phyloP scores from a whole-genome alignment of 2,329 filamentous ascomycete species.

The Esteya vermicola region DNA sequence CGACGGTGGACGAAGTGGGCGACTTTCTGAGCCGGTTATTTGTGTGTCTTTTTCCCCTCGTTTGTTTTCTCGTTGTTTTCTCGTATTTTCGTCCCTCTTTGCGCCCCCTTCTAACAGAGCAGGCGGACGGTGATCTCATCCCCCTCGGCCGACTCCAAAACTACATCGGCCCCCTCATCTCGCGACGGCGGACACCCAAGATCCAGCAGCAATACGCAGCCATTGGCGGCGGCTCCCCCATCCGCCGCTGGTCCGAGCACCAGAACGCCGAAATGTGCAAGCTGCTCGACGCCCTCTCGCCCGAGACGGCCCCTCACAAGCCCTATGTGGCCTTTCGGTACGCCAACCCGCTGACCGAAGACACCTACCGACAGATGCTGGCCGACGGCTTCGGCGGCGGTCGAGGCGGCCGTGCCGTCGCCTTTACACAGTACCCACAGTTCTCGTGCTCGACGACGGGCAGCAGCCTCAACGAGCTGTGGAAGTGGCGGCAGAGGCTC shows the following conservation, averaged over 20 bases:
- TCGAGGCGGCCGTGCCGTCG: slow-evolving; percentile 82
- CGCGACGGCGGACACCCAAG: slow-evolving; percentile 78
- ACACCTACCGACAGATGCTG: slow-evolving; percentile 74
- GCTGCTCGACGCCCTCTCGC: slow-evolving; percentile 77
- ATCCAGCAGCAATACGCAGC: slow-evolving; percentile 91
- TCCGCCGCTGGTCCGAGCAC: slow-evolving; percentile 94
- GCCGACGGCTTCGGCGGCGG: slow-evolving; percentile 84
- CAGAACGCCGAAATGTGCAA: slow-evolving; percentile 96
- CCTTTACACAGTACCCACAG: slow-evolving; percentile 96
- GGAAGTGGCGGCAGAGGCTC: slow-evolving; percentile 86
- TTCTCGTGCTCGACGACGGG: slow-evolving; percentile 97
- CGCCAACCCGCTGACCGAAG: slow-evolving; percentile 81
- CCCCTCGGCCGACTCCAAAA: slow-evolving; percentile 84
- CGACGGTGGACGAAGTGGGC: slow-evolving; percentile 74
- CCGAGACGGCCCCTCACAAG: slow-evolving; percentile 89
- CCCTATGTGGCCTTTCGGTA: slow-evolving; percentile 97
- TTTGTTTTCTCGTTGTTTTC: background rate
- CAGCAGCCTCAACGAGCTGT: slow-evolving; percentile 89
- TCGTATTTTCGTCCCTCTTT: too few relatives aligned
- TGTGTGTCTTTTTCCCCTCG: slow-evolving; percentile 39
- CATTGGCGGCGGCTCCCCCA: slow-evolving; percentile 95
- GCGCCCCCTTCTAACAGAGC: slow-evolving; percentile 23
- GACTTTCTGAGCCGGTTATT: slow-evolving; percentile 86
- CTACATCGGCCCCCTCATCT: slow-evolving; percentile 82
- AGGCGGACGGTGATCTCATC: slow-evolving; percentile 87